Base-by-base conservation (phyloP, 805 yeast species). In the Soucietia sequanensis region DNA sequence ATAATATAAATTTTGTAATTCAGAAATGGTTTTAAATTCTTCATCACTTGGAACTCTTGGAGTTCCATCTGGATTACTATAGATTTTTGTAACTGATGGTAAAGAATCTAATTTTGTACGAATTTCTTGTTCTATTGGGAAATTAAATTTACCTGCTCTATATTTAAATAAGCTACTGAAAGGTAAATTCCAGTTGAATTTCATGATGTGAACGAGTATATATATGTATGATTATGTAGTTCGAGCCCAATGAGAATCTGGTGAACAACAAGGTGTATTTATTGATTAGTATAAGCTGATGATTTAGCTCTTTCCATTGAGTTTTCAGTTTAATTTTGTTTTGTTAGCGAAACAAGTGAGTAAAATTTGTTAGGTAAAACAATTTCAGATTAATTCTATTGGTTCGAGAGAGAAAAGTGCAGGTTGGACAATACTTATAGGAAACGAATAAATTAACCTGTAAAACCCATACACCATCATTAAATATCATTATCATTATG, bases 51-150 rank as follows among this genome's bases (percentile, higher is more conserved):
- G 91, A 15, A 69, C 75, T 45, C 89, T 72, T 34, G 81, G 75
- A 8, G 87, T 65, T 5, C 95, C 95, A 54, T 86, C 91, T 32
- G 82, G 74, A 57, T 82, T 81, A 54, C 81, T 77, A 59, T 79
- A 86, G 44, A 84, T 69, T 54, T 78, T 75, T 37, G 81, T 74
- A 21, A 83, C 75, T 19, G 80, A 72, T 17, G 89, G 83, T 36
- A 84, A 68, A 16, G 76, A 57, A 50, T 78, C 80, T 47, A 86
- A 71, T 48, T 76, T 68, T 45, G 68, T 58, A 42, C 87, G 72
- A 44, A 84, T 80, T 38, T 78, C 83, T 46, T 70, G 68, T 55
- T 83, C 90, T 35, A 73, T 66, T 22, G 66, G 65, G 39, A 60
- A 58, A 50, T 74, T 72, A 63, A 68, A 68, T 48, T 58, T 61